Percentiles rank a stretch among this genome's conserved stretches.
Evolutionary conservation across 805 yeast species (phyloP).

Genomic region (Pichia paraexigua): DNA sequence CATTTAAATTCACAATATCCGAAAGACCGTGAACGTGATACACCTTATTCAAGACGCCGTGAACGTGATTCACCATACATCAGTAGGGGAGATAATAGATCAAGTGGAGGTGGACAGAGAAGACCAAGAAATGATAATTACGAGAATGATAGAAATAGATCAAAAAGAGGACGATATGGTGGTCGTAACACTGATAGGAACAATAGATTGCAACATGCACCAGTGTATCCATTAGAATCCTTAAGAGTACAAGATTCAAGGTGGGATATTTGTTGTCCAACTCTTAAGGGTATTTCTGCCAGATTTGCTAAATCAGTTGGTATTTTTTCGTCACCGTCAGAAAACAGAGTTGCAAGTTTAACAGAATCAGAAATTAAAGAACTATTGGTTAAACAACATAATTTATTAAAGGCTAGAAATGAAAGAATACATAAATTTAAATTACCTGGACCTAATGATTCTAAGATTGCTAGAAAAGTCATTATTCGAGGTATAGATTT

Average conservation of each 20-base stretch:
- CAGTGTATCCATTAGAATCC: conserved; percentile 32
- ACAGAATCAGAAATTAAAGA: conserved; percentile 2
- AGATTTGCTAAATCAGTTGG: conserved; percentile 76
- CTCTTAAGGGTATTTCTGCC: conserved; percentile 66
- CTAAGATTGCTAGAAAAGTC: conserved; percentile 21
- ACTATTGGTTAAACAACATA: conserved; percentile 1
- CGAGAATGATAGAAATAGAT: not conserved
- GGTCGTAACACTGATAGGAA: conserved; percentile 1
- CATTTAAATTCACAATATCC: not conserved
- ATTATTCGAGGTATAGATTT: conserved; percentile 19
- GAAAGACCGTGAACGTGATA: not conserved
- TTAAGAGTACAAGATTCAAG: conserved; percentile 42
- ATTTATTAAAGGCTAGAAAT: not conserved
- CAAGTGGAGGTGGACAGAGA: not conserved
- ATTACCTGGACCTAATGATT: conserved; percentile 19
- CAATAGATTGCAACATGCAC: not conserved
- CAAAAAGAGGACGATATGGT: not conserved
- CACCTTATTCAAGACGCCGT: not conserved
- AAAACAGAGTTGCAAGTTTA: conserved; percentile 22
- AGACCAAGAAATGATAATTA: not conserved
- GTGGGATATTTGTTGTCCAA: conserved; percentile 67
- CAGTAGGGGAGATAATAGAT: not conserved
- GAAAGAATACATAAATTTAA: conserved; percentile 9
- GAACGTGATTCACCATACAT: not conserved
- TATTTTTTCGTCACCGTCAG: conserved; percentile 61